These are phyloP conservation scores for Geotrichum citri-aurantii DNA, from an alignment of 1,139 yeast genomes.

Conservation along the genomic window DNA sequence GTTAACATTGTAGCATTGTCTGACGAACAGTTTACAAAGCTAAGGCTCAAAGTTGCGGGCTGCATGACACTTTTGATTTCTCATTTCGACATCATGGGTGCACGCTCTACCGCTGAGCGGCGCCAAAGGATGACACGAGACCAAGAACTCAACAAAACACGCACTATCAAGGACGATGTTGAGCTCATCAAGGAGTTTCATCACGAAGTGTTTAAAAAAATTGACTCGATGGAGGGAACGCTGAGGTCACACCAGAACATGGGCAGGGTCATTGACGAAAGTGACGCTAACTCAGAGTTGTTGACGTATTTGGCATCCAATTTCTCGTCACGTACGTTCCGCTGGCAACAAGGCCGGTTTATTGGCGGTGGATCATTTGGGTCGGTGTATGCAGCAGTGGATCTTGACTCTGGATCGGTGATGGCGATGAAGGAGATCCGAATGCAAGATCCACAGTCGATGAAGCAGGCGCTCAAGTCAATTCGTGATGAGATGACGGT, in stretches of 20 bases:
- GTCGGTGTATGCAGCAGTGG: constrained; percentile 84
- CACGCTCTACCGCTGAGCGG: constrained; percentile 72
- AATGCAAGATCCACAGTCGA: constrained; percentile 81
- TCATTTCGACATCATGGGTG: constrained; percentile 98
- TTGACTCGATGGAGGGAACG: constrained; percentile 47
- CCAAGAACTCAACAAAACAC: neutral
- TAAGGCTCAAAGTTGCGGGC: constrained; percentile 83
- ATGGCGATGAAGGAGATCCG: constrained; percentile 96
- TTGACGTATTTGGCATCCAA: constrained; percentile 84
- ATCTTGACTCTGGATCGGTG: constrained; percentile 90
- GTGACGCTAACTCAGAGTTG: constrained; percentile 81
- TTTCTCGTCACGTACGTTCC: constrained; percentile 79
- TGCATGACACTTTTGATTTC: constrained; percentile 91
- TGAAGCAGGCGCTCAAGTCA: constrained; percentile 77
- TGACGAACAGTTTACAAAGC: constrained; percentile 65
- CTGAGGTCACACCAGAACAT: constrained; percentile 51
- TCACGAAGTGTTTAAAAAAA: constrained; percentile 54
- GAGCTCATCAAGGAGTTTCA: constrained; percentile 50
- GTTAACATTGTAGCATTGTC: constrained; percentile 76
- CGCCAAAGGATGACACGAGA: constrained; percentile 33
- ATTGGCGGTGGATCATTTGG: constrained; percentile 97
- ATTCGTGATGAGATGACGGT: constrained; percentile 97
- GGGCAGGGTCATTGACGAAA: constrained; percentile 85
- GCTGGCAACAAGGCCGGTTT: constrained; percentile 95
- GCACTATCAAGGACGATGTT: constrained; percentile 47